phyloP scores from a whole-genome alignment of 345 rosid species.

The Excoecaria cochinchinensis region DNA sequence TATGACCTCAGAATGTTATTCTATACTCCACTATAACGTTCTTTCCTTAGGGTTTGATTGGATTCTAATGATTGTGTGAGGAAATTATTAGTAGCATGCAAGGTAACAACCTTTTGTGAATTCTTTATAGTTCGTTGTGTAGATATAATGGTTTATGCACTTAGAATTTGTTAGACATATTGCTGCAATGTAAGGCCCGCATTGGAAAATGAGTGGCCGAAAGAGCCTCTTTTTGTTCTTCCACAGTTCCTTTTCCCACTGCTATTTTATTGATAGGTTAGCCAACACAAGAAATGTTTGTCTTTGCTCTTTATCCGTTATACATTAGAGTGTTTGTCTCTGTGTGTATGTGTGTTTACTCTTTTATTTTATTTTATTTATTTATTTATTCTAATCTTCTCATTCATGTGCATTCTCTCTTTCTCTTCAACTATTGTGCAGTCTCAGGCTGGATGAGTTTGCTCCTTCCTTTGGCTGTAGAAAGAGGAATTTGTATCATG shows the following conservation, averaged over 20 bases:
- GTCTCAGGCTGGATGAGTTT: slow-evolving; percentile 85
- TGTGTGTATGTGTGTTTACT: background rate
- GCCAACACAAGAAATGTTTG: background rate
- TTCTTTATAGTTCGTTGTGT: background rate
- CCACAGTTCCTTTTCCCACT: background rate
- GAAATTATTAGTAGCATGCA: background rate
- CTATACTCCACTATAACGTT: background rate
- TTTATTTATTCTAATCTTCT: background rate
- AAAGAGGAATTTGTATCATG: slow-evolving; percentile 68
- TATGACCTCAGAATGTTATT: background rate
- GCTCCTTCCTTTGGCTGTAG: slow-evolving; percentile 74
- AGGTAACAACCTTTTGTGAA: background rate
- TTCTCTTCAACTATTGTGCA: slow-evolving; percentile 15
- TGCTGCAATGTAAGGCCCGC: background rate
- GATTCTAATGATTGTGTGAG: background rate
- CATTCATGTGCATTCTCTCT: background rate
- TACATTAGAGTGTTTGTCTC: background rate
- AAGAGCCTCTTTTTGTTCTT: background rate
- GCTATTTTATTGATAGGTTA: background rate
- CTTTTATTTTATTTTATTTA: too few relatives aligned
- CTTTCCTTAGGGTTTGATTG: background rate
- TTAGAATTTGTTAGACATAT: background rate
- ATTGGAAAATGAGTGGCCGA: background rate
- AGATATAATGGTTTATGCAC: background rate
- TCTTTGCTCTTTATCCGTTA: background rate